Percentiles rank a stretch among this genome's conserved stretches.
Conservation (phyloP, 208 protist species). For the Leishmania turanica region DNA sequence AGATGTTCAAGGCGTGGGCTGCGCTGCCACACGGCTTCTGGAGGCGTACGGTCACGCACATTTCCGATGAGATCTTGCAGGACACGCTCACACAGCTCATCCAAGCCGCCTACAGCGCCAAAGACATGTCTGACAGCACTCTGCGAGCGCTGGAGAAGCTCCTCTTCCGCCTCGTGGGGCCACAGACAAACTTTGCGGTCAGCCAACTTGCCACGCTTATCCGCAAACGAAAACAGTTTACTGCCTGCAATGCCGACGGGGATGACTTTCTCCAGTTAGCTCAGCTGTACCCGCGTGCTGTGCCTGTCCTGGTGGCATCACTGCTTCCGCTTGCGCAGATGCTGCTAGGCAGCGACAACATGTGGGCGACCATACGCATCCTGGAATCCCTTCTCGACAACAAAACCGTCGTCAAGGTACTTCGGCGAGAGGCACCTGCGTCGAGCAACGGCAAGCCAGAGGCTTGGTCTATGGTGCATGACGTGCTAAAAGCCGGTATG, state of each 20-base stretch:
- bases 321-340: neutral
- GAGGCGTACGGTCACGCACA: neutral
- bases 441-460: neutral
- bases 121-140: conserved; percentile 25
- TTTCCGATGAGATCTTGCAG: conserved; percentile 6
- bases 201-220: conserved; percentile 7
- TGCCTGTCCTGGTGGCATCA: neutral
- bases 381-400: neutral
- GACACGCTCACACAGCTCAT: conserved; percentile 14
- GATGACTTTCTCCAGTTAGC: neutral
- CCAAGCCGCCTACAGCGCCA: conserved; percentile 18
- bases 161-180: neutral
- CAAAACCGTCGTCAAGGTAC: neutral
- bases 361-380: neutral
- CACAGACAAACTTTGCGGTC: conserved; percentile 19
- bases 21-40: conserved; percentile 23
- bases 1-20: conserved; percentile 21
- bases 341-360: neutral
- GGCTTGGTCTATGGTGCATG: neutral
- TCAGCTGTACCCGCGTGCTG: neutral
- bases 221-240: conserved; percentile 10
- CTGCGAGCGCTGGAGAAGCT: conserved; percentile 2
- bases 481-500: neutral
- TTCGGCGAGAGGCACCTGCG: neutral
- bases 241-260: too few relatives aligned